A percentile compares a stretch with the other conserved stretches of the same genome.
These are phyloP conservation scores for Mucor racemosus DNA, from an alignment of 371 early-diverging fungal genomes.

Conservation along the genomic window DNA sequence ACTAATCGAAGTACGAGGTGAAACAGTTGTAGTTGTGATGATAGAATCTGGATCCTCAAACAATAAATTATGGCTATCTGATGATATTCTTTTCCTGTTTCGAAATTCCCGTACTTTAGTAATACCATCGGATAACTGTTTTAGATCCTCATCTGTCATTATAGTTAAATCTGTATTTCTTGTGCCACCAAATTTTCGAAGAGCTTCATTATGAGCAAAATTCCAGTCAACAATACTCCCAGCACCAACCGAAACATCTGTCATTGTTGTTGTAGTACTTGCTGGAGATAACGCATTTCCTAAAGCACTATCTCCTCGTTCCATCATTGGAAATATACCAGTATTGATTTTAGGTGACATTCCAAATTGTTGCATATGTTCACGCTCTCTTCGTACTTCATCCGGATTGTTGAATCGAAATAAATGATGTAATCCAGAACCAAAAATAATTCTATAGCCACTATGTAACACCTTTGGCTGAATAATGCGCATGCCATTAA, in stretches of 20 bases:
- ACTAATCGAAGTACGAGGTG: constrained; percentile 31
- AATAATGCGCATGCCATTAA: constrained; percentile 72
- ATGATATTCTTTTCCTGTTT: constrained; percentile 47
- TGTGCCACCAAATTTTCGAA: constrained; percentile 50
- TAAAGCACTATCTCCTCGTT: background rate
- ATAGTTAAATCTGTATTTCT: constrained; percentile 40
- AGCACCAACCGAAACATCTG: background rate
- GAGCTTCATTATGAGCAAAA: constrained; percentile 74
- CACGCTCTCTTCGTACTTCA: constrained; percentile 74
- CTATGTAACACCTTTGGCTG: constrained; percentile 65
- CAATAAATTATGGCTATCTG: constrained; percentile 43
- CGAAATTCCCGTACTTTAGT: constrained; percentile 52
- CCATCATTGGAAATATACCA: constrained; percentile 17
- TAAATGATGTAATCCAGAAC: constrained; percentile 71
- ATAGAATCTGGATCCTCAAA: constrained; percentile 24
- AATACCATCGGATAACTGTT: constrained; percentile 56
- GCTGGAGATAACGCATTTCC: background rate
- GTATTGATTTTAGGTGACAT: constrained; percentile 36
- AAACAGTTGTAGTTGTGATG: constrained; percentile 14
- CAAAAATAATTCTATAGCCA: constrained; percentile 81
- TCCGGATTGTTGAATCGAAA: constrained; percentile 88
- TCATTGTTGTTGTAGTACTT: background rate
- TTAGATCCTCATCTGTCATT: constrained; percentile 59
- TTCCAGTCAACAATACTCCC: constrained; percentile 74
- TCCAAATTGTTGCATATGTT: constrained; percentile 27